Percentiles rank a stretch among this genome's conserved stretches.
phyloP scores from a whole-genome alignment of 805 yeast species.

The Kodamaea nitidulidarum region DNA sequence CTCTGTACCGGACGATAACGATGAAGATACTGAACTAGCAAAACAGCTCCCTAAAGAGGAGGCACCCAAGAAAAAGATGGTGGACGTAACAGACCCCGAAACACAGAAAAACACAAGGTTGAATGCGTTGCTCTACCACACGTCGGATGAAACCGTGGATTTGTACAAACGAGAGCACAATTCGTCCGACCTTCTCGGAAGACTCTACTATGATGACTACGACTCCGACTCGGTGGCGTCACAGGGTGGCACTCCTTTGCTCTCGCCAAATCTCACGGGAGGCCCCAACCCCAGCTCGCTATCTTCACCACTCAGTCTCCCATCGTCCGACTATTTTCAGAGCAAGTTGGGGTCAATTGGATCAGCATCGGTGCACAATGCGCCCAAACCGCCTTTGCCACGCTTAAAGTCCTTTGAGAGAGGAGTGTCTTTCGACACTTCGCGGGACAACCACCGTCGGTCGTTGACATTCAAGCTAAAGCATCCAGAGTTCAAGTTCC shows the following conservation, averaged over 20 bases:
- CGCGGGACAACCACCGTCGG: constrained; percentile 27
- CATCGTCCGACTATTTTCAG: constrained; percentile 12
- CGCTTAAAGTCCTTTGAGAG: constrained; percentile 25
- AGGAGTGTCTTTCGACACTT: constrained; percentile 41
- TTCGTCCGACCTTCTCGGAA: constrained; percentile 37
- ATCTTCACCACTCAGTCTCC: constrained; percentile 1
- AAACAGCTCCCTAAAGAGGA: constrained; percentile 7
- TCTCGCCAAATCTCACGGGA: constrained; percentile 15
- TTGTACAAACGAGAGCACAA: constrained; percentile 34
- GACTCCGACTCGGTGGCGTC: constrained; percentile 28
- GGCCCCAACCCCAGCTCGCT: neutral
- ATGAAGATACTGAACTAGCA: constrained; percentile 4
- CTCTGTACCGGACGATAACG: neutral
- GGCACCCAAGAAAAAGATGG: constrained; percentile 5
- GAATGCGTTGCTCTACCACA: constrained; percentile 37
- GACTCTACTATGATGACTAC: constrained; percentile 41
- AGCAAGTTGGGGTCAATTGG: constrained; percentile 6
- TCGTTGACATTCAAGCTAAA: constrained; percentile 39
- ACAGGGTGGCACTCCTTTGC: constrained; percentile 14
- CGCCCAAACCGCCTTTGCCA: constrained; percentile 7
- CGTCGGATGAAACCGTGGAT: constrained; percentile 36
- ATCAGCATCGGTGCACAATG: constrained; percentile 11
- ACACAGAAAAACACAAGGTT: constrained; percentile 36
- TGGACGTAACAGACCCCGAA: constrained; percentile 12
- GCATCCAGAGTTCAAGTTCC: constrained; percentile 40